These are phyloP conservation scores for Teunomyces pallodes DNA, from an alignment of 805 yeast genomes.

Conservation along the genomic window DNA sequence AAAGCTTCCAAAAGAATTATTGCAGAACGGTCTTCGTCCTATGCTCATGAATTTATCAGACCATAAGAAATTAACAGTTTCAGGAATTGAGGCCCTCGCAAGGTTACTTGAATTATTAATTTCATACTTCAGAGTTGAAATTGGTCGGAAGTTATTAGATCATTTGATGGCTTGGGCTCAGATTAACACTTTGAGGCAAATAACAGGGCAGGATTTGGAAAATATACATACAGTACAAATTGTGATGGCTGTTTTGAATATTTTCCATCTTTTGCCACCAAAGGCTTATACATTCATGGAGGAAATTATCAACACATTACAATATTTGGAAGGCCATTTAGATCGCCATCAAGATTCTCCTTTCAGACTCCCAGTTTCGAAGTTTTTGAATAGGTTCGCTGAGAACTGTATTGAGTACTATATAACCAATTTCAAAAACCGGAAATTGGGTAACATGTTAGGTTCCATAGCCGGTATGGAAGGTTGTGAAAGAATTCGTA, in stretches of 20 bases:
- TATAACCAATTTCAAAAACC: slow-evolving; percentile 58
- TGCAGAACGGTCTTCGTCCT: slow-evolving; percentile 95
- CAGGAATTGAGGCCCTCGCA: slow-evolving; percentile 89
- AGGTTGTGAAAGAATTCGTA: slow-evolving; percentile 56
- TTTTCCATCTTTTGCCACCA: slow-evolving; percentile 88
- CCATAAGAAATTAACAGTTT: slow-evolving; percentile 82
- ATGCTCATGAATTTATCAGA: slow-evolving; percentile 94
- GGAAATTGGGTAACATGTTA: slow-evolving; percentile 64
- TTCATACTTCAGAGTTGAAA: slow-evolving; percentile 93
- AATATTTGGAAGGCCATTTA: slow-evolving; percentile 74
- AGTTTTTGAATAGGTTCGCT: slow-evolving; percentile 80
- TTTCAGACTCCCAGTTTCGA: slow-evolving; percentile 86
- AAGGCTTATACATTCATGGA: slow-evolving; percentile 91
- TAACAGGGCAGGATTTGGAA: slow-evolving; percentile 76
- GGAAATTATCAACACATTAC: slow-evolving; percentile 73
- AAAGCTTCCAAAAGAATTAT: slow-evolving; percentile 85
- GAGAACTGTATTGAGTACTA: slow-evolving; percentile 71
- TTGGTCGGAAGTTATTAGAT: slow-evolving; percentile 88
- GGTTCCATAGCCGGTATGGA: slow-evolving; percentile 60
- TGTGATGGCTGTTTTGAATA: slow-evolving; percentile 84
- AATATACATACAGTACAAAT: slow-evolving; percentile 81
- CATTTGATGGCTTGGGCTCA: slow-evolving; percentile 97
- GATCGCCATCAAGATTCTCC: slow-evolving; percentile 87
- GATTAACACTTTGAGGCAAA: slow-evolving; percentile 67
- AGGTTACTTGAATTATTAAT: slow-evolving; percentile 80